Evolutionary conservation across 108 stramenopile genomes (phyloP).

Genomic region (Schizochytrium sp.): DNA sequence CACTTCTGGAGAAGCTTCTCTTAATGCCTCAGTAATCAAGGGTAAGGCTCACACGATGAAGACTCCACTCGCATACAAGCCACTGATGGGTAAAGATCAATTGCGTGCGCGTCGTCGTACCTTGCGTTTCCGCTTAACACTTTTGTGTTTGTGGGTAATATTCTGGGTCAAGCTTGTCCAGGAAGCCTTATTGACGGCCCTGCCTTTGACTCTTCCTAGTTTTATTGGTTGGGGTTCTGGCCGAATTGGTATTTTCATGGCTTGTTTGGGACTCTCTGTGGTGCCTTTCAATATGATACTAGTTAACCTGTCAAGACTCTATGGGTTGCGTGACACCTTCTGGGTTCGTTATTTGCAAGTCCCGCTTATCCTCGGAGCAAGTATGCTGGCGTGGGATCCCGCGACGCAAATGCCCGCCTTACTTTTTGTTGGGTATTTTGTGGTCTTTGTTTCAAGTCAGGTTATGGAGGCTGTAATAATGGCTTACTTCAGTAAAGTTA

Average conservation of each 20-base stretch:
- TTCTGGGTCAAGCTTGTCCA: slow-evolving; percentile 61
- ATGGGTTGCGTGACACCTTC: neutral
- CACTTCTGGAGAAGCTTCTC: neutral
- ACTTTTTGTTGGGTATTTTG: slow-evolving; percentile 2
- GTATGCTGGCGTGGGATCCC: neutral
- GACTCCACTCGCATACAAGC: neutral
- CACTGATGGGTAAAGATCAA: neutral
- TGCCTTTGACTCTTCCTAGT: neutral
- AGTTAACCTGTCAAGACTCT: slow-evolving; percentile 18
- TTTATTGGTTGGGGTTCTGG: slow-evolving; percentile 1
- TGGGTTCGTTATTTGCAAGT: slow-evolving; percentile 3
- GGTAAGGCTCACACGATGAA: neutral
- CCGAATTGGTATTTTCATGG: slow-evolving; percentile 23
- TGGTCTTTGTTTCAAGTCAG: slow-evolving; percentile 29
- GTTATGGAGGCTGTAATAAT: slow-evolving; percentile 82
- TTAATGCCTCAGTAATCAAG: no score
- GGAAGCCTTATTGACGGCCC: slow-evolving; percentile 23
- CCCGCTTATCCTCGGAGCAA: slow-evolving; percentile 35
- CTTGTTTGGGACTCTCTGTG: slow-evolving; percentile 5
- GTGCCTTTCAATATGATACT: slow-evolving; percentile 39
- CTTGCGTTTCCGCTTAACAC: neutral
- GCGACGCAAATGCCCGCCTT: neutral
- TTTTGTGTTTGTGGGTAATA: neutral
- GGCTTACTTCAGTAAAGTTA: slow-evolving; percentile 85
- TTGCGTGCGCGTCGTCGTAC: neutral